phyloP scores from a whole-genome alignment of 345 rosid genomes.

The Rubroshorea leprosula region DNA sequence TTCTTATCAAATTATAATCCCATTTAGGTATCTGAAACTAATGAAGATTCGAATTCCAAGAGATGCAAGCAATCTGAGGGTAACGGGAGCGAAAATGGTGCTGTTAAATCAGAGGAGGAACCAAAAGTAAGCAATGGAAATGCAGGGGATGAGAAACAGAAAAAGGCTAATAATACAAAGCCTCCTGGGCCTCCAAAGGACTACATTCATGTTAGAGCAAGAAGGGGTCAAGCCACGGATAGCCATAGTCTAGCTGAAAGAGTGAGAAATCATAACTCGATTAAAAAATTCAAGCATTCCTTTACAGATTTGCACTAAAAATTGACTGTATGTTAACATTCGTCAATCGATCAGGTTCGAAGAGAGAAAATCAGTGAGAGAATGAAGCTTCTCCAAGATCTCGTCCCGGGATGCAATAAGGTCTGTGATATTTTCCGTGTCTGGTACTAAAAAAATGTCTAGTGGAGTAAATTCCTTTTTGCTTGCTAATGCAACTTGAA shows the following conservation, averaged over 20 bases:
- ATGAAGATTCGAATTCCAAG: slow-evolving; percentile 32
- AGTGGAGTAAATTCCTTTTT: not conserved
- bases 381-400: slow-evolving; percentile 95
- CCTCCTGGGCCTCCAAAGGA: slow-evolving; percentile 52
- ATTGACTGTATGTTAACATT: not conserved
- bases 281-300: too few relatives aligned
- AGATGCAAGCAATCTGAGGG: slow-evolving; percentile 35
- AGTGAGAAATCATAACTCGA: slow-evolving; percentile 32
- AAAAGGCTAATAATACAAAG: too few relatives aligned
- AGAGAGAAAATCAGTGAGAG: slow-evolving; percentile 95
- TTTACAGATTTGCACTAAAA: slow-evolving; percentile 2
- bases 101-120: slow-evolving; percentile 35
- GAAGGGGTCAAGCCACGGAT: slow-evolving; percentile 96
- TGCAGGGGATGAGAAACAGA: slow-evolving; percentile 26
- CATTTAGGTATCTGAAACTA: slow-evolving; percentile 27
- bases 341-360: slow-evolving; percentile 45
- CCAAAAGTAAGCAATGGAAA: slow-evolving; percentile 13
- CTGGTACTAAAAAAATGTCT: not conserved
- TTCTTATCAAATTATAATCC: too few relatives aligned
- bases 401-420: slow-evolving; percentile 97
- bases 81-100: slow-evolving; percentile 16
- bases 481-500: not conserved
- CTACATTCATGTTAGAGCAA: slow-evolving; percentile 84
- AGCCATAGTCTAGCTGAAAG: slow-evolving; percentile 96
- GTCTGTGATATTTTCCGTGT: slow-evolving; percentile 20